Base-by-base conservation (phyloP, 768 basidiomycete genomes). In the Lactifluus hygrophoroides region DNA sequence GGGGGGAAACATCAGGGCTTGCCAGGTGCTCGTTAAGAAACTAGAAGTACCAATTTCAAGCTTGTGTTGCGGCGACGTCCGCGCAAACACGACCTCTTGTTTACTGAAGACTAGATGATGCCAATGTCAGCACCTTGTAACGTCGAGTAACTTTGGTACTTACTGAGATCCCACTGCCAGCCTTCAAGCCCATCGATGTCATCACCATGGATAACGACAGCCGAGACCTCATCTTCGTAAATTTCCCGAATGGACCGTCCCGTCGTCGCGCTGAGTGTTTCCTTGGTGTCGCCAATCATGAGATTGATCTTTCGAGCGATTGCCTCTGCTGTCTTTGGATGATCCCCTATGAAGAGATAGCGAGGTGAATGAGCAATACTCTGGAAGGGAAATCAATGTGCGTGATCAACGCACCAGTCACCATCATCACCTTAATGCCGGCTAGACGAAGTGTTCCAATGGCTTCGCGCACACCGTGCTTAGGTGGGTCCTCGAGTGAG, bases 401-500 rank as follows among this genome's bases (percentile, higher is more conserved):
- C 8, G 28, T 38, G 28, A 30, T 16, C 14, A 50, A 55, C 73
- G 51, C 28, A 80, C 82, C 84, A 23, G 84, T 86, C 5, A 86
- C 81, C 85, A 86, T 86, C 80, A 85, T 85, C 34, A 86, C 83
- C 69, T 84, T 85, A 67, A 86, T 86, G 1, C 85, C 85, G 3
- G 85, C 84, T 8, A 85, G 74, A 56, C 85, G 78, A 51, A 86
- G 78, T 25, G 82, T 84, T 5, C 84, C 84, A 63, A 86, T 84
- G 10, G 84, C 85, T 64, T 86, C 83, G 34, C 85, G 80, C 13
- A 86, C 83, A 27, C 85, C 84, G 61, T 84, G 82, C 64, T 85
- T 85, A 5, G 84, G 84, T 14, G 84, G 84, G 67, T 86, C 85
- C 66, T 85, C 85, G 27, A 86, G 73, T 7, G 84, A 85, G 37